Base-by-base conservation (phyloP, 129 eudicot genomes). In the Helianthus tuberosus region DNA sequence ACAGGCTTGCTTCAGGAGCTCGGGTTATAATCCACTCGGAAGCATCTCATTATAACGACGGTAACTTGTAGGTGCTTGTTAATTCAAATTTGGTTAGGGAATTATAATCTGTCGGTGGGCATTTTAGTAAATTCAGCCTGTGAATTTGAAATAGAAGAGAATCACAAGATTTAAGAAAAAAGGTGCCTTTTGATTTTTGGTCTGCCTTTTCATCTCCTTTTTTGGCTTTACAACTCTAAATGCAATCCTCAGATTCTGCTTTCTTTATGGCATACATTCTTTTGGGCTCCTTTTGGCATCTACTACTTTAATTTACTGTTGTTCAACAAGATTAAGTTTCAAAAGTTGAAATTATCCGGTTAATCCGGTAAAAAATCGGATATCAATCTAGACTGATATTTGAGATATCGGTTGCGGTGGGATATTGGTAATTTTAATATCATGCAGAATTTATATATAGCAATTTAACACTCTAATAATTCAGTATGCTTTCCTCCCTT, bases 1-100 rank as follows among this genome's bases (percentile, higher is more conserved):
- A 86, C 96, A 93, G 98, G 92, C 98, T 93, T 70, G 84, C 98
- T 89, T 93, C 98, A 63, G 98, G 98, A 82, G 96, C 96, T 79
- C 80, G 96, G 82, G 87, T 93, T 78, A 89, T 93, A 74, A 93
- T 93, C 60, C 89, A 93, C 68, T 87, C 98, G 11, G 86, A 82
- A 68, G 84, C 84, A 77, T 82, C 74, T 11, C 65, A 47, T 17
- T 81, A 87, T 17, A 64, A 59, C 43, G 72, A 64, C 76, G 81
- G 69, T 67, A 73, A 70, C 73, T 41, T 25, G 77, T 78, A 77
- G 75, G 50, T 71, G 12, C 20, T 70, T 70, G 67, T 38, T 53
- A 38, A 39, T 36, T 77, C n/a, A 71, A 27, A 27, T 41, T 53
- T 15, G 50, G 39, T 63, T 9, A 32, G 5, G 75, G 25, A 46